These are phyloP conservation scores for Coprinellus micaceus DNA, from an alignment of 768 basidiomycete species.

Conservation along the genomic window DNA sequence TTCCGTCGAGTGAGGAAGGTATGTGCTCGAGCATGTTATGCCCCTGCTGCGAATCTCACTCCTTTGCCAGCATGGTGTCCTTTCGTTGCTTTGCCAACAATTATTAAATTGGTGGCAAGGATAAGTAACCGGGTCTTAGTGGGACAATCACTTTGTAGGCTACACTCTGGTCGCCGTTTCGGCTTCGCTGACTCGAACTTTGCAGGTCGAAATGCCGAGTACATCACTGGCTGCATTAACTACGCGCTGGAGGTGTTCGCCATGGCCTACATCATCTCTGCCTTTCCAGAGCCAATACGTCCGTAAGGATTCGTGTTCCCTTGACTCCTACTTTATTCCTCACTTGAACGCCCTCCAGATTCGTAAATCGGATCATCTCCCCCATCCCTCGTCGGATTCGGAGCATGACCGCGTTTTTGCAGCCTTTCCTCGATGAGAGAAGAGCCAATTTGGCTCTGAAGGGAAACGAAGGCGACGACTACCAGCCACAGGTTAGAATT, in stretches of 20 bases:
- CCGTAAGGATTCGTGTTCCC: conserved; percentile 24
- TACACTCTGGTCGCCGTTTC: background rate
- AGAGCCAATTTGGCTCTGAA: background rate
- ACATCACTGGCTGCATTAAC: conserved; percentile 24
- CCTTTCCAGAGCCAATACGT: conserved; percentile 35
- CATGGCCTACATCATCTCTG: conserved; percentile 22
- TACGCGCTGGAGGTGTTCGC: conserved; percentile 30
- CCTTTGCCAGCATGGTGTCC: background rate
- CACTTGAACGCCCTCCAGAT: background rate
- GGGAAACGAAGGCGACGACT: background rate
- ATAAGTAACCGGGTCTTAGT: background rate
- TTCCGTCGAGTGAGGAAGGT: background rate
- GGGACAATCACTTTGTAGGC: conserved; percentile 7
- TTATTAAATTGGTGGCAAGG: background rate
- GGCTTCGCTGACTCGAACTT: background rate
- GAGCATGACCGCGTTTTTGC: conserved; percentile 1
- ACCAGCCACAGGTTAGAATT: conserved; percentile 11
- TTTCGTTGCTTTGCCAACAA: background rate
- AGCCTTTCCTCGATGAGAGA: conserved; percentile 13
- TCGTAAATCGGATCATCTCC: background rate
- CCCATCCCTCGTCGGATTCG: conserved; percentile 6
- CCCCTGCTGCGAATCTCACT: background rate
- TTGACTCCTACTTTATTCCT: conserved; percentile 7
- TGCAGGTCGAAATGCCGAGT: conserved; percentile 33
- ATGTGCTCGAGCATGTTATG: background rate